Conservation (phyloP, 2,329 filamentous ascomycete genomes). For the Aspergillus ochraceoroseus region DNA sequence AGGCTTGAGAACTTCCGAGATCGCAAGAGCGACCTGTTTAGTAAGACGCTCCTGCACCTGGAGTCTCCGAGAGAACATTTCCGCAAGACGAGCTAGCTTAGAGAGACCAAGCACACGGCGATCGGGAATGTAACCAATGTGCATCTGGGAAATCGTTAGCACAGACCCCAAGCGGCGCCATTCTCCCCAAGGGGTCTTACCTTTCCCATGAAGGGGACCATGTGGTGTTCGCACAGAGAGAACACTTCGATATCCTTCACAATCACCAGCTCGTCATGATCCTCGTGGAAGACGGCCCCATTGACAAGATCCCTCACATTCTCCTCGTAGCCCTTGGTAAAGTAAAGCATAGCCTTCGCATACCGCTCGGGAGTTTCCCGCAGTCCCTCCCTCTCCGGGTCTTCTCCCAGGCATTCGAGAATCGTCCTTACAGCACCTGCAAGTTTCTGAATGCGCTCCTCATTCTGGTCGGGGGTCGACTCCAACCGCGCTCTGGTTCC, state of each 20-base stretch:
- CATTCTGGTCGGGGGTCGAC: conserved; percentile 54
- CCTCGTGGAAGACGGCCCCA: conserved; percentile 89
- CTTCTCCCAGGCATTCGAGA: conserved; percentile 62
- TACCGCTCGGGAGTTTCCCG: conserved; percentile 74
- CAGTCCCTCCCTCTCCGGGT: conserved; percentile 60
- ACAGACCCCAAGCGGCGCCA: background rate
- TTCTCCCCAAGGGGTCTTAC: no score
- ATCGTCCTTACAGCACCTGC: conserved; percentile 60
- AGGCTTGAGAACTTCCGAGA: conserved; percentile 87
- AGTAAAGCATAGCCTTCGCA: conserved; percentile 90
- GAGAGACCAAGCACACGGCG: conserved; percentile 90
- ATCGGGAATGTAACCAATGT: conserved; percentile 95
- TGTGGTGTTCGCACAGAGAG: conserved; percentile 91
- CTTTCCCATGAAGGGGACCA: conserved; percentile 95
- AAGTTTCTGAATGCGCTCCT: conserved; percentile 56
- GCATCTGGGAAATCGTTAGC: conserved; percentile 61
- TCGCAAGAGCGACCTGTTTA: conserved; percentile 89
- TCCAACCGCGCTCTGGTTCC: conserved; percentile 52
- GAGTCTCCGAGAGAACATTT: conserved; percentile 90
- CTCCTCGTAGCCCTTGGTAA: conserved; percentile 95
- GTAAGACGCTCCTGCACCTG: conserved; percentile 96
- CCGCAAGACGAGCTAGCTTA: conserved; percentile 89
- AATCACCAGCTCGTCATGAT: conserved; percentile 95
- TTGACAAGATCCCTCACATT: conserved; percentile 91
- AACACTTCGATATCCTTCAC: conserved; percentile 97